These are phyloP conservation scores for Neonectria coccinea DNA, from an alignment of 2,329 filamentous ascomycete genomes.

Conservation along the genomic window DNA sequence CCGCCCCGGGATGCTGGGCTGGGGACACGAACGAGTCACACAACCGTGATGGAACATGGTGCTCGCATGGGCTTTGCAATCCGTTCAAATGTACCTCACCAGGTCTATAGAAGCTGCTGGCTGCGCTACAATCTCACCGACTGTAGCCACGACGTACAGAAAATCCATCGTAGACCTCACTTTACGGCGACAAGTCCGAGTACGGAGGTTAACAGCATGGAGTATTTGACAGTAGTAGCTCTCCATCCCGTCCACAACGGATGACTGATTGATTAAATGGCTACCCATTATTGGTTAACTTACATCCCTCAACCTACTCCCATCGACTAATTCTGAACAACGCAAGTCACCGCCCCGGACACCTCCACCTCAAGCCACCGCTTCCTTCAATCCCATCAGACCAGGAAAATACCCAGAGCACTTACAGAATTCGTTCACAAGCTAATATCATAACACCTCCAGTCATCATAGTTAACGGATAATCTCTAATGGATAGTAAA, in stretches of 20 bases:
- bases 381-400: background rate
- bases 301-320: background rate
- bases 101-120: background rate
- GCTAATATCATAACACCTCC: background rate
- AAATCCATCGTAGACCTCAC: background rate
- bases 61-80: background rate
- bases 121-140: background rate
- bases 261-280: constrained; percentile 45
- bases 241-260: background rate
- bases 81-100: background rate
- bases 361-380: background rate
- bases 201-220: constrained; percentile 1
- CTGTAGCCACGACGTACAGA: background rate
- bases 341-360: background rate
- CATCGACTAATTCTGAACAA: background rate
- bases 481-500: constrained; percentile 5
- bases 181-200: constrained; percentile 1
- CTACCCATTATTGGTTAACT: constrained; percentile 36
- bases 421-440: background rate
- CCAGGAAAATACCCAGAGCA: background rate
- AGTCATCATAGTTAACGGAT: background rate
- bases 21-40: constrained; percentile 23
- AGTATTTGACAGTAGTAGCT: background rate
- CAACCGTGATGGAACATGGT: background rate
- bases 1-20: constrained; percentile 13